Evolutionary conservation across 345 rosid genomes (phyloP), one percentile per base, ranked within the genome.

Genomic region (Mallotus nudiflorus): DNA sequence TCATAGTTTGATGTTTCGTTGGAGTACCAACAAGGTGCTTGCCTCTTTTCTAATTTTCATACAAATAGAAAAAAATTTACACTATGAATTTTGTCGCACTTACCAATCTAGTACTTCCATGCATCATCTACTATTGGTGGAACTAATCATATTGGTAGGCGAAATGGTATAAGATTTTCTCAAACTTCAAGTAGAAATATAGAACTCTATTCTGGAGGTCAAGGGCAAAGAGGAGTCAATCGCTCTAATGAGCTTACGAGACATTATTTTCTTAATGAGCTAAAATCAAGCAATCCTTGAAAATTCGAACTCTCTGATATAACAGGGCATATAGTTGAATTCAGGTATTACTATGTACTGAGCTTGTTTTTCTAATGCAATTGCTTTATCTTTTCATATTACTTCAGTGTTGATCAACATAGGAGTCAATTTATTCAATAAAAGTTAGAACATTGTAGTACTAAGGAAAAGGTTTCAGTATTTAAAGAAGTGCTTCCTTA

Each of bases 401-500:
- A 58, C 72, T 79, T 74, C 91, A 95, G 99, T 73, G 87, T 87
- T 76, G 99, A 95, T 84, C 97, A 92, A 81, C 99, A 96, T 74
- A 98, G 99, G 71, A 96, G 98, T 80, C 98, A 98, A 33, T 96
- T 89, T 82, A 96, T 96, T 78, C 99, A 96, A 82, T 96, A 96
- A 81, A 92, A 96, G 84, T 69, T 92, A 80, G 99, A 96, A 78
- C 83, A 81, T 73, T 90, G 96, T 75, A 84, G 85, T 46, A 72
- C 72, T 48, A 96, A 91, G 67, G 99, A 88, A 37, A 96, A 96
- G 80, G 85, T 77, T 58, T 88, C 88, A 69, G 96, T 96, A 35
- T 92, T 89, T 78, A 81, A 76, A 72, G 99, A 95, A 84, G 94
- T 96, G 82, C 86, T 90, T 75, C 97, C 92, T 11, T 91, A 87